phyloP scores from a whole-genome alignment of 495 filamentous ascomycete genomes.

The Hamigera avellanea region DNA sequence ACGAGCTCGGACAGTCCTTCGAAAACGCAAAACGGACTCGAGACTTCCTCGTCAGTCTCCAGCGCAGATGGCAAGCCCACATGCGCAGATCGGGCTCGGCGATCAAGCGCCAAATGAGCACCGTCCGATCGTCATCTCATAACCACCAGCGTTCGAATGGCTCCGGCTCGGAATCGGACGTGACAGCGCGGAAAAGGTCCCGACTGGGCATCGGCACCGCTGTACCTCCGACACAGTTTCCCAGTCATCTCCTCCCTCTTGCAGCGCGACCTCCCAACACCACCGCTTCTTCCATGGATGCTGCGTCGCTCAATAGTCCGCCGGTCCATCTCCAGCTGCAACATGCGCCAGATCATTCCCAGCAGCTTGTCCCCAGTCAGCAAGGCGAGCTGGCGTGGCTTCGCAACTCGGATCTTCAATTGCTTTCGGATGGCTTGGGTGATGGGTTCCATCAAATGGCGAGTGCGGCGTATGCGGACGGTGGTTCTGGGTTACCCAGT shows the following conservation, averaged over 20 bases:
- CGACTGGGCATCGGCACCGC: background rate
- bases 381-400: constrained; percentile 25
- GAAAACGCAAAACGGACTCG: constrained; percentile 11
- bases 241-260: background rate
- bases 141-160: background rate
- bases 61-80: constrained; percentile 35
- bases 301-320: no score
- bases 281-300: background rate
- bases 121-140: constrained; percentile 2
- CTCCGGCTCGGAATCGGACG: background rate
- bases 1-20: constrained; percentile 9
- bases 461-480: constrained; percentile 11
- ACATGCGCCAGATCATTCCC: constrained; percentile 4
- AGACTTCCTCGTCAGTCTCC: constrained; percentile 26
- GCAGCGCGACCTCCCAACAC: background rate
- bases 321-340: constrained; percentile 2
- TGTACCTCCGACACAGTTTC: background rate
- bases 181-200: background rate
- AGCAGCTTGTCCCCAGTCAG: constrained; percentile 8
- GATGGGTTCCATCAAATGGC: constrained; percentile 7
- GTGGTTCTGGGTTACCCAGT: constrained; percentile 18
- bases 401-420: constrained; percentile 17
- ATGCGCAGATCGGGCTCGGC: constrained; percentile 29
- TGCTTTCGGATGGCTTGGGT: constrained; percentile 18
- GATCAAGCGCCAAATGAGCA: constrained; percentile 25